These are phyloP conservation scores for Vicia sativa DNA, from an alignment of 306 rosid species.

Conservation along the genomic window DNA sequence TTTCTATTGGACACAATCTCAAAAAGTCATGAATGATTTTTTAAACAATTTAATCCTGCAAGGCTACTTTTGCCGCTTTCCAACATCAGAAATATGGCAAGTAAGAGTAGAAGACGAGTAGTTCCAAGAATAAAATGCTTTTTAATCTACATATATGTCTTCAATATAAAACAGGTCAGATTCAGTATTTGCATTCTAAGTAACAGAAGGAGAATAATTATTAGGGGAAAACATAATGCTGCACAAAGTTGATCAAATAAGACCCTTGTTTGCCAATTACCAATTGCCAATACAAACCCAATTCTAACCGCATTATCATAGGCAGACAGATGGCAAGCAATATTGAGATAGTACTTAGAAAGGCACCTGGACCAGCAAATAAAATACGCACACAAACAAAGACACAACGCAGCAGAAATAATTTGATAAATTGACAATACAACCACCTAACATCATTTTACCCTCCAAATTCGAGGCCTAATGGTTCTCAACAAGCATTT, in stretches of 20 bases:
- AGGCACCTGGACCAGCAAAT: constrained; percentile 11
- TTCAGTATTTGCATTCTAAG: constrained; percentile 1
- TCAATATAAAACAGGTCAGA: neutral
- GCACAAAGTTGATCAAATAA: neutral
- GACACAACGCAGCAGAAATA: constrained; percentile 22
- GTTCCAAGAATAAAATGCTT: constrained; percentile 27
- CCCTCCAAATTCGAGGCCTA: constrained; percentile 2
- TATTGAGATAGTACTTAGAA: constrained; percentile 24
- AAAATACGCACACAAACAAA: constrained; percentile 13
- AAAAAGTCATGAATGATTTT: constrained; percentile 6
- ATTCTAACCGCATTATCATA: neutral
- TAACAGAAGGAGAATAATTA: neutral
- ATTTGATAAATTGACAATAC: constrained; percentile 2
- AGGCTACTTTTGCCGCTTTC: constrained; percentile 6
- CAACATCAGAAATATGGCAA: constrained; percentile 12
- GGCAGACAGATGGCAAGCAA: constrained; percentile 19
- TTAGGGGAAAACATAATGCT: neutral
- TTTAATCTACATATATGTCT: neutral
- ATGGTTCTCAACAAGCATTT: constrained; percentile 7
- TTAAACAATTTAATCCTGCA: constrained; percentile 27
- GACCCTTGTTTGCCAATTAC: neutral
- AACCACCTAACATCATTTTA: constrained; percentile 10
- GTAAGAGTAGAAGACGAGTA: constrained; percentile 10
- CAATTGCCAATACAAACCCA: neutral
- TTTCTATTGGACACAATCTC: constrained; percentile 3